Evolutionary conservation across 2,329 filamentous ascomycete genomes (phyloP), one percentile per base, ranked within the genome.

Genomic region (Arthroderma sp.): DNA sequence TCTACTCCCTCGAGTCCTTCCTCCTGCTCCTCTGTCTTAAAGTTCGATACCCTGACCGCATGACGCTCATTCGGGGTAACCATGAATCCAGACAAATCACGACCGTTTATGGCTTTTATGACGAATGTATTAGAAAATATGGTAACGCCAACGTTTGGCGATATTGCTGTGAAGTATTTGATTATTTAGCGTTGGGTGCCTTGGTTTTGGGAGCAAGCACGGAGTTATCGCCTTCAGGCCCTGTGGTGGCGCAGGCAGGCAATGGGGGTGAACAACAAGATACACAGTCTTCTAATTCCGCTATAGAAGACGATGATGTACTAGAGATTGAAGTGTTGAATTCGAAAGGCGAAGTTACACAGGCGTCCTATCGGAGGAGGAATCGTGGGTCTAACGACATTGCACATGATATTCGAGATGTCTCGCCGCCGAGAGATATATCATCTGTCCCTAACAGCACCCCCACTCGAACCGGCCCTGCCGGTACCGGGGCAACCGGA

Each of bases 151-250:
- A 93, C 67, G 93, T 98, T 21, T 98, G 93, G 93, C 93, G 98
- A 73, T 93, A 97, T 73, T 98, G 98, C 71, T 98, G 93, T 64
- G 93, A 98, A 75, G 96, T 98, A 90, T 98, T 98, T 74, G 93
- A 98, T 75, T 98, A 95, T 73, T 79, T 98, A 62, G 96, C 91
- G 7, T 77, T 98, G 60, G 95, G 88, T 66, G 94, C 97, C 61
- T 91, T 98, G 63, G 97, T 98, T 97, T 81, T 95, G n/a, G 93
- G 93, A 63, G 90, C 93, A 25, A 79, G 81, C 44, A 81, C 82
- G 5, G 78, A 80, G 23, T 75, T 86, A 37, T 76, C 75, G 78
- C 87, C 72, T 75, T 85, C 78, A 71, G 73, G 72, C 6, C 71
- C 75, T 31, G 72, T 73, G 59, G 72, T 78, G 60, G 63, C 69